Conservation (phyloP, 257 asterid genomes). For the Rauvolfia tetraphylla region DNA sequence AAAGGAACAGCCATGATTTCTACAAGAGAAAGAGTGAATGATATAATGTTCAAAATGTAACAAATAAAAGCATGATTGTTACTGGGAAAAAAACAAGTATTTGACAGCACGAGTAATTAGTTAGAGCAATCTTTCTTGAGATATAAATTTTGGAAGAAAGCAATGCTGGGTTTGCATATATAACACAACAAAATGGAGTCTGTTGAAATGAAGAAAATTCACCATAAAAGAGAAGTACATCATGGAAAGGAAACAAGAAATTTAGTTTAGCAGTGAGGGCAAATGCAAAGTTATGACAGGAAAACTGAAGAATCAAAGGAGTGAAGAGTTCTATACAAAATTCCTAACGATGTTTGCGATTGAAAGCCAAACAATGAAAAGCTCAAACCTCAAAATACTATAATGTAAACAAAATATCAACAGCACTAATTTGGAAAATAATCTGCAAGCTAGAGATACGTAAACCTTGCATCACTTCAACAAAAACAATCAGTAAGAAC, state of each 20-base stretch:
- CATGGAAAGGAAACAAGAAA: not conserved
- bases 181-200: not conserved
- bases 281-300: not conserved
- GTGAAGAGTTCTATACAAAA: not conserved
- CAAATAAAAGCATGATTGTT: not conserved
- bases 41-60: not conserved
- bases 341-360: not conserved
- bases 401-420: not conserved
- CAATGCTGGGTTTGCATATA: not conserved
- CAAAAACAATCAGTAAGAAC: no score
- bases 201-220: not conserved
- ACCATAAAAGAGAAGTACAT: not conserved
- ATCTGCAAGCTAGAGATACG: not conserved
- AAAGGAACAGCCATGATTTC: constrained; percentile 46
- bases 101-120: not conserved
- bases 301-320: not conserved
- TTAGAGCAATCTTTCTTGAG: not conserved
- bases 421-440: not conserved
- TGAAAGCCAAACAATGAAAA: not conserved
- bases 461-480: not conserved
- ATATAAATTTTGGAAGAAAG: not conserved
- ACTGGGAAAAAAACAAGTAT: not conserved
- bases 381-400: not conserved
- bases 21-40: not conserved
- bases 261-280: not conserved